Percentiles rank a stretch among this genome's conserved stretches.
phyloP scores from a whole-genome alignment of 257 asterid genomes.

The Jacaranda copaia region DNA sequence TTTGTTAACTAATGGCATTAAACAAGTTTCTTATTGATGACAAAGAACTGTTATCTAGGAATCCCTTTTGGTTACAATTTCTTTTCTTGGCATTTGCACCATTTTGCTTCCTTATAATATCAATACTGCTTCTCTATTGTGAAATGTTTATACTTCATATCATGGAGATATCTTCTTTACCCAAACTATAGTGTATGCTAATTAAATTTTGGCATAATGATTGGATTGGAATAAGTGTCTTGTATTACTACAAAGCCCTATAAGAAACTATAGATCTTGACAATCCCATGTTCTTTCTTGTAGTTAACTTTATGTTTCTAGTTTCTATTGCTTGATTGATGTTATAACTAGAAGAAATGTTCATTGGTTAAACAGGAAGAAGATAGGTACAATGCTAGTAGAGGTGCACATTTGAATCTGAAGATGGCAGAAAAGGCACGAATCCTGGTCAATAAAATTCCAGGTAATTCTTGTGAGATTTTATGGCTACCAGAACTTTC shows the following conservation, averaged over 20 bases:
- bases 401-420: slow-evolving; percentile 80
- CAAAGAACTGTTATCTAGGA: neutral
- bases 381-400: slow-evolving; percentile 73
- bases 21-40: neutral
- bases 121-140: neutral
- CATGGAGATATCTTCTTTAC: slow-evolving; percentile 3
- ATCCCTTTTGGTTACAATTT: neutral
- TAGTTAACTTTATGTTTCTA: neutral
- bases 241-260: neutral
- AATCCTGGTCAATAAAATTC: slow-evolving; percentile 63
- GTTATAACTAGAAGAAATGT: neutral
- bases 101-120: slow-evolving; percentile 2
- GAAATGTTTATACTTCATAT: neutral
- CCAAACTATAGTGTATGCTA: neutral
- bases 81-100: slow-evolving; percentile 10
- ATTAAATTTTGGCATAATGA: neutral
- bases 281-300: slow-evolving; percentile 4
- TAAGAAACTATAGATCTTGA: neutral
- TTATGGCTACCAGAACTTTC: neutral
- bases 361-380: slow-evolving; percentile 61
- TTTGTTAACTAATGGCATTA: neutral
- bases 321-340: neutral
- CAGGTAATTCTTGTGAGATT: slow-evolving; percentile 51
- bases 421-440: slow-evolving; percentile 86
- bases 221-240: neutral